A percentile compares a stretch with the other conserved stretches of the same genome.
Evolutionary conservation across 192 early-diverging fungal genomes (phyloP).

Genomic region (Lunasporangiospora selenospora): DNA sequence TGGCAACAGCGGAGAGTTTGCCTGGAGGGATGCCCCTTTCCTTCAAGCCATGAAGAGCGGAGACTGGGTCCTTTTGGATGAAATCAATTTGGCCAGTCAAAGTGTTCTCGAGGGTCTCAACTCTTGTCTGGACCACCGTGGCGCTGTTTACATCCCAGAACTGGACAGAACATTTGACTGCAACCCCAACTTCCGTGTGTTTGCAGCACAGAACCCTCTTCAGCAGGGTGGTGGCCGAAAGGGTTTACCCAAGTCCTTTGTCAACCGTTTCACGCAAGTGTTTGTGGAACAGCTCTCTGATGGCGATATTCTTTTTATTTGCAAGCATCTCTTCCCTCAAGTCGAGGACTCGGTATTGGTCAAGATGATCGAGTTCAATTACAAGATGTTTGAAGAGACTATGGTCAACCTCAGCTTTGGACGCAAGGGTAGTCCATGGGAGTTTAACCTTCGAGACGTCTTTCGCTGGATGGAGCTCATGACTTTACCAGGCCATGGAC

Average conservation of each 20-base stretch:
- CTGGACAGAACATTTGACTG: slow-evolving; percentile 88
- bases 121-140: slow-evolving; percentile 97
- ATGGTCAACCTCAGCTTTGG: slow-evolving; percentile 80
- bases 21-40: slow-evolving; percentile 98
- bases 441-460: slow-evolving; percentile 98
- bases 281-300: slow-evolving; percentile 85
- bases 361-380: slow-evolving; percentile 85
- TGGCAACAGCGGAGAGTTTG: slow-evolving; percentile 84
- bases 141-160: slow-evolving; percentile 95
- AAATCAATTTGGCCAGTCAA: slow-evolving; percentile 98
- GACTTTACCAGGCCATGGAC: slow-evolving; percentile 49
- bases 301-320: slow-evolving; percentile 85
- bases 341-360: slow-evolving; percentile 54
- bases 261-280: slow-evolving; percentile 97
- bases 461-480: slow-evolving; percentile 92
- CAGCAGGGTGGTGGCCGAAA: slow-evolving; percentile 97
- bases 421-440: slow-evolving; percentile 89
- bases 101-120: slow-evolving; percentile 98
- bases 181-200: slow-evolving; percentile 84
- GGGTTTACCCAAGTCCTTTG: slow-evolving; percentile 96
- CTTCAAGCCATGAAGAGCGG: slow-evolving; percentile 94
- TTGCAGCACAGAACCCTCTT: slow-evolving; percentile 98
- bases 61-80: slow-evolving; percentile 97
- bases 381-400: slow-evolving; percentile 83
- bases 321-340: slow-evolving; percentile 58